Conservation (phyloP, 2,329 filamentous ascomycete genomes). For the Fusarium sp. region DNA sequence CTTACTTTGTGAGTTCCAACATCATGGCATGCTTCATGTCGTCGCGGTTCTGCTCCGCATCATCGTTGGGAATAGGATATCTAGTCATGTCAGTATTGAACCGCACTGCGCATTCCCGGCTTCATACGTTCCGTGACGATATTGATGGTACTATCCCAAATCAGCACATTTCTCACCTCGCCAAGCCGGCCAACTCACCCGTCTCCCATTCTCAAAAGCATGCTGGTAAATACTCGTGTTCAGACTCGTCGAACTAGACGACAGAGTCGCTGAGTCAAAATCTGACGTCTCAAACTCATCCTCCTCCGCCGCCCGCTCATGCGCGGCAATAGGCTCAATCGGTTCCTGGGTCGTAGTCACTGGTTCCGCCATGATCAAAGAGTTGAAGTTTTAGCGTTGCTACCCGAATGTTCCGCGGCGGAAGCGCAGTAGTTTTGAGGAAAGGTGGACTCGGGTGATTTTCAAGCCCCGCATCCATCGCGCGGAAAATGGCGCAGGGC, state of each 20-base stretch:
- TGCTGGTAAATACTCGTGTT: slow-evolving; percentile 40
- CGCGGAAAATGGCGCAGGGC: slow-evolving; percentile 17
- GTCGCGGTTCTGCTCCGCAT: slow-evolving; percentile 43
- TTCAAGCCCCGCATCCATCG: slow-evolving; percentile 3
- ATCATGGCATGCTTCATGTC: slow-evolving; percentile 48
- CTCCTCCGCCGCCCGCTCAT: slow-evolving; percentile 21
- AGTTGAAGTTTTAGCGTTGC: not conserved
- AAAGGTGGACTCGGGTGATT: not conserved
- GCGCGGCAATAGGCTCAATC: slow-evolving; percentile 16
- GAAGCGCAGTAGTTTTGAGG: not conserved
- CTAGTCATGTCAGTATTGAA: slow-evolving; percentile 30
- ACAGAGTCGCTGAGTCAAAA: slow-evolving; percentile 24
- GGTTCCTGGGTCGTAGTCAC: not conserved
- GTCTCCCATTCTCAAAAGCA: slow-evolving; percentile 40
- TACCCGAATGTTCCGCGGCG: not conserved
- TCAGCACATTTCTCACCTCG: not conserved
- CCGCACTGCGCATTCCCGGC: rapidly evolving
- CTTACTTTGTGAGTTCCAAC: slow-evolving; percentile 42
- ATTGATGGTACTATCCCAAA: slow-evolving; percentile 32
- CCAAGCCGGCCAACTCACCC: not conserved
- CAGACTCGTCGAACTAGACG: slow-evolving; percentile 33
- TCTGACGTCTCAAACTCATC: slow-evolving; percentile 38
- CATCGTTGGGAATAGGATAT: slow-evolving; percentile 43
- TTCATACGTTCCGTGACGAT: slow-evolving; percentile 36
- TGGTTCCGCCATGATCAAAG: slow-evolving; percentile 6